Evolutionary conservation across 202 grass and related monocot genomes (phyloP), one percentile per base, ranked within the genome.

Genomic region (Zizania palustris): DNA sequence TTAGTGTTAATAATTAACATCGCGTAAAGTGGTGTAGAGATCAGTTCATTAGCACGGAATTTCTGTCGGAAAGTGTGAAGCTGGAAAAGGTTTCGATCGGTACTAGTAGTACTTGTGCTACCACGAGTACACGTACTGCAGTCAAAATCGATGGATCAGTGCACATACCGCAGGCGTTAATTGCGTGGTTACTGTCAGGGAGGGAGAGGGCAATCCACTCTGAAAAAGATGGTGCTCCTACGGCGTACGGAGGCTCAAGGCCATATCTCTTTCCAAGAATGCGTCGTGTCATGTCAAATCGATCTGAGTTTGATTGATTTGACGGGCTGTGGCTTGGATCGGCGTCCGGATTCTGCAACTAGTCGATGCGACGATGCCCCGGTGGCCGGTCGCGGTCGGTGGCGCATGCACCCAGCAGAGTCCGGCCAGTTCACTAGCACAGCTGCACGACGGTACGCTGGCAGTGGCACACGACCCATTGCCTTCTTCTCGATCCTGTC

Each of bases 381-480:
- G n/a, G n/a, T n/a, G n/a, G n/a, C n/a, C n/a, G n/a, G n/a, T n/a
- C 28, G 39, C 79, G 69, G 59, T 73, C 59, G 48, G 69, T 53
- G 64, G 54, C 71, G 28, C 41, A 28, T 62, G 28, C 41, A 28
- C 42, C 18, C 63, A 63, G 4, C 80, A 34, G 71, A 57, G 75
- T 67, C 51, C 42, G 14, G 13, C 41, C n/a, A 11, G 60, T 56
- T 28, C 28, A 28, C 28, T 28, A 28, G 28, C 2, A 1, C 28
- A 28, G 0, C 28, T n/a, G n/a, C n/a, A 72, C 55, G 37, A 36
- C 11, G 58, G 67, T 35, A 14, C 46, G 60, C 70, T 28, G 61
- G 59, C 68, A 21, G 13, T 28, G 61, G 59, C 68, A 21, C 9
- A 19, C 45, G 35, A 2, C 61, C 28, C 16, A 21, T 56, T 66